Conservation (phyloP, 176 grass and related monocot genomes). For the Eleusine indica region DNA sequence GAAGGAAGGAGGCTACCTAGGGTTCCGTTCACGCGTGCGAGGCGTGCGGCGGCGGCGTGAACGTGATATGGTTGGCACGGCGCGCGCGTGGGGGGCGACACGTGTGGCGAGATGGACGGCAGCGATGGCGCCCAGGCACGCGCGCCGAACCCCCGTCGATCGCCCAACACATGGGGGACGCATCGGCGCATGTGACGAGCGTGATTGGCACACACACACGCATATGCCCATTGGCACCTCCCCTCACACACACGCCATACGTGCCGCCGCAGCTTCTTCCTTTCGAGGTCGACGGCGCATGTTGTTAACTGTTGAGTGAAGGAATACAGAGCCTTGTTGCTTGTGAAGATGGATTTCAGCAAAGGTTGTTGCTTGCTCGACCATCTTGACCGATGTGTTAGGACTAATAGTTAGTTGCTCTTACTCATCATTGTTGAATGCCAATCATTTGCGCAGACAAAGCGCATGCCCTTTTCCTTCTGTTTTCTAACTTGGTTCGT, state of each 20-base stretch:
- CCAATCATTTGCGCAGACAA: not conserved
- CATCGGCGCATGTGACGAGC: constrained; percentile 21
- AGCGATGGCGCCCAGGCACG: constrained; percentile 36
- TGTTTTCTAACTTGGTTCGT: not conserved
- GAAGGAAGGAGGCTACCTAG: constrained; percentile 20
- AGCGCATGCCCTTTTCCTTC: not conserved
- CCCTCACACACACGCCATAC: not conserved
- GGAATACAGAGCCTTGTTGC: not conserved
- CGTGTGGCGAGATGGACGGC: constrained; percentile 53
- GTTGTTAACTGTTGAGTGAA: not conserved
- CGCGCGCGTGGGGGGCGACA: constrained; percentile 30
- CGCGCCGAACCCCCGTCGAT: not conserved
- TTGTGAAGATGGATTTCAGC: not conserved
- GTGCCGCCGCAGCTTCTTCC: not conserved
- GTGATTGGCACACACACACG: not conserved
- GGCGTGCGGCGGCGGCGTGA: constrained; percentile 35
- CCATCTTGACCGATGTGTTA: not conserved
- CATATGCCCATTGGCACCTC: not conserved
- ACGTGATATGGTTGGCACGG: constrained; percentile 58
- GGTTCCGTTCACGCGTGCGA: constrained; percentile 56
- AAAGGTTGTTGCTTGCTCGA: not conserved
- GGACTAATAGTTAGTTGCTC: not conserved
- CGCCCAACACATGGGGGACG: constrained; percentile 34
- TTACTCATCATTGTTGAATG: not conserved
- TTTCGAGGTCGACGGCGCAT: not conserved